These are phyloP conservation scores for Phytophthora sansomeana DNA, from an alignment of 352 stramenopile species.

Conservation along the genomic window DNA sequence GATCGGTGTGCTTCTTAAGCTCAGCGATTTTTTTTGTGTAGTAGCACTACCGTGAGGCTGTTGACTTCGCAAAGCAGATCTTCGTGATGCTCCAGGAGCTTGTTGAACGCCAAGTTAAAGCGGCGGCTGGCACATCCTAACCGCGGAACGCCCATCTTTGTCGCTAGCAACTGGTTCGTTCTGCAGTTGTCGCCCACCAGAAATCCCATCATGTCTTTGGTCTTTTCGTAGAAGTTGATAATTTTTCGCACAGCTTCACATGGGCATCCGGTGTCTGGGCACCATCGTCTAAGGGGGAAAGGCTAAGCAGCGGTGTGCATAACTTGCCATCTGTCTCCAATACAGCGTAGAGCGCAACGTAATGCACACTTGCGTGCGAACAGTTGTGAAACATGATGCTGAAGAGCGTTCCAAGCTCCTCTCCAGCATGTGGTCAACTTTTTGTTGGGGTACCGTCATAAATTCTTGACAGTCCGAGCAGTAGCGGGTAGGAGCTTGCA, in stretches of 20 bases:
- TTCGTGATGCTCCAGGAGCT: constrained; percentile 7
- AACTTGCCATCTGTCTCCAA: constrained; percentile 7
- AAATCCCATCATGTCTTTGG: constrained; percentile 11
- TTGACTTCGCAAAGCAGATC: constrained; percentile 1
- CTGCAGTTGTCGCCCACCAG: constrained; percentile 15
- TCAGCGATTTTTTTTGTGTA: constrained; percentile 9
- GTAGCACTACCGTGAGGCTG: constrained; percentile 9
- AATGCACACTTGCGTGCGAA: constrained; percentile 6
- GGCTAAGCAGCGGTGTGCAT: neutral
- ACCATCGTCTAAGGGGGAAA: neutral
- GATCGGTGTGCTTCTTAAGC: constrained; percentile 11
- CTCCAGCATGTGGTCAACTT: too few relatives aligned
- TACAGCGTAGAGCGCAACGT: constrained; percentile 1
- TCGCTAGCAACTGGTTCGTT: constrained; percentile 6
- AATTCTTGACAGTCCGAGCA: too few relatives aligned
- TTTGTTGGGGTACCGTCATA: too few relatives aligned
- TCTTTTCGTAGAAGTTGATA: constrained; percentile 16
- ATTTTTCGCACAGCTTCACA: constrained; percentile 8
- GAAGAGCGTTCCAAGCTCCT: constrained; percentile 11
- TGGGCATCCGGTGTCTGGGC: constrained; percentile 14
- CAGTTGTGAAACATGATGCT: constrained; percentile 15
- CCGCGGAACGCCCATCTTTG: constrained; percentile 1
- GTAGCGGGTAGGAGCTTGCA: too few relatives aligned
- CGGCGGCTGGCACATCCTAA: neutral
- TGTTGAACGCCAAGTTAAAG: constrained; percentile 17